Base-by-base conservation (phyloP, 192 early-diverging fungal genomes). In the Chytriomyces sp. region DNA sequence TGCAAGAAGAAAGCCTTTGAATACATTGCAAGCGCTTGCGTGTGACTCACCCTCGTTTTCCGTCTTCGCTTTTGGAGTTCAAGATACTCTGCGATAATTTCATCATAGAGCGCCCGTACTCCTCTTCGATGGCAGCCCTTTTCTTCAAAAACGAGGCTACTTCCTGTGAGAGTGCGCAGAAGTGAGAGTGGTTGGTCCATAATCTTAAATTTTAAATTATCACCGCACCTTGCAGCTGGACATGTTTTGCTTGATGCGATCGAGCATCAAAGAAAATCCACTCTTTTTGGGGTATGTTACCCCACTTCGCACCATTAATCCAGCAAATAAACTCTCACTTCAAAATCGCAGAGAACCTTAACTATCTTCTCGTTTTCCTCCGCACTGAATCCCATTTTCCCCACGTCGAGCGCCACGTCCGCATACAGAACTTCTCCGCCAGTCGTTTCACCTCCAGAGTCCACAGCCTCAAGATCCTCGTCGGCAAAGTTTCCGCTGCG, bases 91-190 rank as follows among this genome's bases (percentile, higher is more conserved):
- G 90, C 6, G 89, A 84, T 0, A 96, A 80, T 69, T 94, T 95
- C 37, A 88, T 80, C 82, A 98, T 84, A 41, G 84, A 81, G 41
- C 89, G 83, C 26, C 89, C 91, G 77, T 99, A 97, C 39, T 96
- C 93, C 58, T 94, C 94, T 73, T 99, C 96, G 38, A 97, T 91
- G 4, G 81, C 73, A 1, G 96, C 93, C n/a, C 96, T 87, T 65
- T 89, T 93, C 68, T 91, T 93, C 19, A 99, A 80, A 67, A 98
- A 97, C 0, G 75, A 57, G 3, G 88, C 81, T 12, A 90, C 81
- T 69, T 98, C 91, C 86, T 90, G 59, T 2, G 0, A 52, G 12
- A 0, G 41, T 32, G 17, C n/a, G 41, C 36, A 1, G 19, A n/a
- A 32, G 64, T 34, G 68, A 30, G 1, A n/a, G 22, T 65, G 25